phyloP scores from a whole-genome alignment of 2,329 filamentous ascomycete species.

The Xylariomycetidae sp. region DNA sequence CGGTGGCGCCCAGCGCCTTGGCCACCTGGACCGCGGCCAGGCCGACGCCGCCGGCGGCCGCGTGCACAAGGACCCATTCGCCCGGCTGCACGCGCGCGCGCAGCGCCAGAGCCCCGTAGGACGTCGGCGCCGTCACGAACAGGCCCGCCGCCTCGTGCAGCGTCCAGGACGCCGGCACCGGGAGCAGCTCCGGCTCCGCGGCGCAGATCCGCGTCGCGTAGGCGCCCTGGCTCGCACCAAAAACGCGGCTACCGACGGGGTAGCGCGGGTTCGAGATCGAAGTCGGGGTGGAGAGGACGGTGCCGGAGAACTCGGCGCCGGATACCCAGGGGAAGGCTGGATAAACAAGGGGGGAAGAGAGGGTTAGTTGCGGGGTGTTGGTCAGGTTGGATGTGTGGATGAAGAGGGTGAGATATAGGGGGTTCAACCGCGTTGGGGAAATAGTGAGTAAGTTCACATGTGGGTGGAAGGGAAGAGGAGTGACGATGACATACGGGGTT shows the following conservation, averaged over 20 bases:
- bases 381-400: too few relatives aligned
- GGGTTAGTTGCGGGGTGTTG: not conserved
- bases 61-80: conserved; percentile 86
- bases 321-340: conserved; percentile 77
- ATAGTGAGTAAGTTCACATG: not conserved
- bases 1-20: conserved; percentile 84
- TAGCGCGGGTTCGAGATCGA: conserved; percentile 49
- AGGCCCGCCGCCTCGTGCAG: conserved; percentile 82
- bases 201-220: conserved; percentile 75
- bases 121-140: conserved; percentile 88
- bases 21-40: conserved; percentile 90
- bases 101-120: conserved; percentile 76
- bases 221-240: conserved; percentile 80
- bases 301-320: conserved; percentile 82
- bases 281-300: conserved; percentile 63
- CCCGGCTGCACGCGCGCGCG: conserved; percentile 73
- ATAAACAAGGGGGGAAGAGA: conserved; percentile 46
- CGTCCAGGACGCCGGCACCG: conserved; percentile 76
- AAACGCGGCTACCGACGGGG: conserved; percentile 75
- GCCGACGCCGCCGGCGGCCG: conserved; percentile 87
- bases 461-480: not conserved
- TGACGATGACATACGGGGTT: conserved; percentile 53
- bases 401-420: too few relatives aligned
- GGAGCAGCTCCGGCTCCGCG: conserved; percentile 61
- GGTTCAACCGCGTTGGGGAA: too few relatives aligned